Evolutionary conservation across 2,329 filamentous ascomycete species (phyloP).

Genomic region (Colletotrichum sojae): DNA sequence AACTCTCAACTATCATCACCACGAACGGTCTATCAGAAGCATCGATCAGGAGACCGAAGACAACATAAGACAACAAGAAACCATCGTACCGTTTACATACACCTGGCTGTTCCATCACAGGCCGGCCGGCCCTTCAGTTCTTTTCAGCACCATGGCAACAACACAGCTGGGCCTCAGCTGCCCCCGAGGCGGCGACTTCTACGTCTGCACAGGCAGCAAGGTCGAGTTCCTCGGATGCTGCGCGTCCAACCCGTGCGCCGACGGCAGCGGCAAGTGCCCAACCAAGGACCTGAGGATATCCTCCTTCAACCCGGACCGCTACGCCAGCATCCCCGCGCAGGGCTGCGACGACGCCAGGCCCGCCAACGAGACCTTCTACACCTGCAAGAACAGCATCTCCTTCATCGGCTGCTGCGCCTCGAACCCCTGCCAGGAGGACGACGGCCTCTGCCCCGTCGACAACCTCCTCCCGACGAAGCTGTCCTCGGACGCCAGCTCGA

Average conservation of each 20-base stretch:
- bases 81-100: not conserved
- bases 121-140: not conserved
- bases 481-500: constrained; percentile 41
- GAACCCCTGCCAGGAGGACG: constrained; percentile 49
- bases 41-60: not conserved
- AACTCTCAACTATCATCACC: too few species aligned
- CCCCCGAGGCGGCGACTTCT: constrained; percentile 51
- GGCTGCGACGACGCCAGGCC: constrained; percentile 46
- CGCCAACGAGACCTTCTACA: constrained; percentile 49
- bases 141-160: constrained; percentile 1
- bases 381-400: constrained; percentile 49
- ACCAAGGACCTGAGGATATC: constrained; percentile 45
- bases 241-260: constrained; percentile 51
- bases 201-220: constrained; percentile 51
- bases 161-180: constrained; percentile 49
- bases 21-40: not conserved
- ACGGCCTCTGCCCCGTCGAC: constrained; percentile 44
- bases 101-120: too few species aligned
- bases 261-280: constrained; percentile 51
- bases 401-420: constrained; percentile 57
- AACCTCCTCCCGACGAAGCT: constrained; percentile 46
- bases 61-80: not conserved
- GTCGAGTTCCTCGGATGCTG: constrained; percentile 59
- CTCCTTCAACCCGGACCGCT: constrained; percentile 47
- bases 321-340: constrained; percentile 49